Percentiles rank a stretch among this genome's conserved stretches.
Conservation (phyloP, 306 rosid species). For the Spatholobus suberectus region DNA sequence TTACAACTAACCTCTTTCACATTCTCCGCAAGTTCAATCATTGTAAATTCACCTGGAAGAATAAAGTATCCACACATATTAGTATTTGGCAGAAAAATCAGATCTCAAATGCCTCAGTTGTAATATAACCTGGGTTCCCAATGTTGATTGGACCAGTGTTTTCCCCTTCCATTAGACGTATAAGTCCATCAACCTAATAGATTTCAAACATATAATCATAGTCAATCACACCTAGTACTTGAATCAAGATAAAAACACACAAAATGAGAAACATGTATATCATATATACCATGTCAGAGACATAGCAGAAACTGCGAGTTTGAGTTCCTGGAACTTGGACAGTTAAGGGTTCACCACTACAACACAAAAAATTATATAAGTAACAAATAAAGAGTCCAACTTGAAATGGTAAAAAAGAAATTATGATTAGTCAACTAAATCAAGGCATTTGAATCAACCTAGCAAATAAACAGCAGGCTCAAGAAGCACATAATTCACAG, state of each 20-base stretch:
- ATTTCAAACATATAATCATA: slow-evolving; percentile 27
- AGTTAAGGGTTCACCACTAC: slow-evolving; percentile 76
- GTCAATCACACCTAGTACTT: slow-evolving; percentile 3
- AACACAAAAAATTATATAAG: slow-evolving; percentile 33
- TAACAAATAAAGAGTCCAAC: not conserved
- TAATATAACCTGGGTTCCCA: slow-evolving; percentile 76
- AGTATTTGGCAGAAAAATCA: slow-evolving; percentile 15
- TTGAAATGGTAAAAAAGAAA: not conserved
- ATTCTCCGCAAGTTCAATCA: slow-evolving; percentile 90
- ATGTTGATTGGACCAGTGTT: slow-evolving; percentile 84
- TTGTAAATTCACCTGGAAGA: slow-evolving; percentile 88
- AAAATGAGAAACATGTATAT: not conserved
- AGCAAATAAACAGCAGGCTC: slow-evolving; percentile 4
- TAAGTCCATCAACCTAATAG: slow-evolving; percentile 80
- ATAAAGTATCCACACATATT: not conserved
- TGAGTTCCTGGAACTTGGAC: slow-evolving; percentile 86
- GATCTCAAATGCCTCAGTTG: not conserved
- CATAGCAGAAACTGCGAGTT: slow-evolving; percentile 87
- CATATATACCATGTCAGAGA: slow-evolving; percentile 74
- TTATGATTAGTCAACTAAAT: not conserved
- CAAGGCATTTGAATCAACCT: not conserved
- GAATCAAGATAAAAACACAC: slow-evolving; percentile 3
- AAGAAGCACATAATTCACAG: not conserved
- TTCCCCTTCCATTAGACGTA: slow-evolving; percentile 83
- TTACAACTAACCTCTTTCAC: slow-evolving; percentile 78